A percentile compares a stretch with the other conserved stretches of the same genome.
These are phyloP conservation scores for Aspergillus sp. DNA, from an alignment of 2,329 filamentous ascomycete species.

Conservation along the genomic window DNA sequence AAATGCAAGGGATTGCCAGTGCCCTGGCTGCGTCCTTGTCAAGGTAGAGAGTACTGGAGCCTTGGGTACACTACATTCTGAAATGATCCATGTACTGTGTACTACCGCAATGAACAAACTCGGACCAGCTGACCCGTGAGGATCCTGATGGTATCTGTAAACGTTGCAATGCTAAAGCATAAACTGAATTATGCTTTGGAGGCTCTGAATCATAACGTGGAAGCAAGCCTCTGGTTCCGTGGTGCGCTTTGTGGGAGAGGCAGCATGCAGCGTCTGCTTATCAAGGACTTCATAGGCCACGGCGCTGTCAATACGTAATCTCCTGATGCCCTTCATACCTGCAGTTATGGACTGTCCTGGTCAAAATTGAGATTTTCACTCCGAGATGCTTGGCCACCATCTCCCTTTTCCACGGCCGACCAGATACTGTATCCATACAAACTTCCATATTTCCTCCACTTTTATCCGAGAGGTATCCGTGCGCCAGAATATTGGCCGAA, in stretches of 20 bases:
- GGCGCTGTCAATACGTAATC: not conserved
- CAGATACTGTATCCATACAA: not conserved
- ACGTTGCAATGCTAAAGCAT: not conserved
- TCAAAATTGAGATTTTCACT: not conserved
- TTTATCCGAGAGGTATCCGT: not conserved
- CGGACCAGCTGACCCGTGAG: not conserved
- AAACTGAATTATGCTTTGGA: not conserved
- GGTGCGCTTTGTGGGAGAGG: not conserved
- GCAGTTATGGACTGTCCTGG: not conserved
- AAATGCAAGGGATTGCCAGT: not conserved
- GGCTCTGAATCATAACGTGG: not conserved
- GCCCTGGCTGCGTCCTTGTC: not conserved
- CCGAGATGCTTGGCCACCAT: not conserved
- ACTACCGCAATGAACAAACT: not conserved
- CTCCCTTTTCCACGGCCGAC: not conserved
- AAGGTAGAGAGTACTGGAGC: not conserved
- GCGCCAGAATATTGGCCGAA: not conserved
- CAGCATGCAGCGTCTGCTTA: not conserved
- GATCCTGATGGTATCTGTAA: not conserved
- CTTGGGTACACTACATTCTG: not conserved
- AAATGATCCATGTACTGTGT: constrained; percentile 5
- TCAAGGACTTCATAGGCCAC: not conserved
- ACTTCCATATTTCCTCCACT: too few species aligned
- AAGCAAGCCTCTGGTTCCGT: not conserved
- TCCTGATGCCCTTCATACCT: not conserved